phyloP scores from a whole-genome alignment of 345 rosid genomes.

The Bruguiera gymnorhiza region DNA sequence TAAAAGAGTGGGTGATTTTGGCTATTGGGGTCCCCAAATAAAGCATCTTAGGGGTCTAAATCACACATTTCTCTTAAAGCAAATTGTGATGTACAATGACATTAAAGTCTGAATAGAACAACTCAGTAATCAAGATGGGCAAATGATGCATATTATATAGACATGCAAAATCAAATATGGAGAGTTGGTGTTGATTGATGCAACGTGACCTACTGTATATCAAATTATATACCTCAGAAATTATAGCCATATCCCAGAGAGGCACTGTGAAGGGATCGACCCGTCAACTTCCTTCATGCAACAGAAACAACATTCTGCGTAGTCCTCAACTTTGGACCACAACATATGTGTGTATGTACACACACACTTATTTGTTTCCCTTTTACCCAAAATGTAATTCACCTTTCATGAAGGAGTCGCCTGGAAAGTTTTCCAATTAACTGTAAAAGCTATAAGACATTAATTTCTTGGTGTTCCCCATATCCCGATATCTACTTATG shows the following conservation, averaged over 20 bases:
- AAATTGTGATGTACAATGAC: neutral
- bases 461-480: too few species aligned
- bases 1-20: slow-evolving; percentile 18
- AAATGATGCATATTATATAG: slow-evolving; percentile 25
- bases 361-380: too few species aligned
- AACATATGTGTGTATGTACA: neutral
- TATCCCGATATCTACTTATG: too few species aligned
- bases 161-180: slow-evolving; percentile 22
- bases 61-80: slow-evolving; percentile 6
- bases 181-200: slow-evolving; percentile 42
- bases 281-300: slow-evolving; percentile 8
- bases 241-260: neutral
- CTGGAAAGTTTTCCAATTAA: too few species aligned
- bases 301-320: neutral
- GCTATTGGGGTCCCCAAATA: slow-evolving; percentile 20
- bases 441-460: too few species aligned
- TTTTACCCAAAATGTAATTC: too few species aligned
- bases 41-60: slow-evolving; percentile 38
- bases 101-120: slow-evolving; percentile 2
- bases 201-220: slow-evolving; percentile 17
- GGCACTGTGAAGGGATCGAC: neutral
- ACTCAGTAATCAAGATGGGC: slow-evolving; percentile 15
- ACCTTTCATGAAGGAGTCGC: too few species aligned
- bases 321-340: slow-evolving; percentile 13
- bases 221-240: slow-evolving; percentile 8